A percentile compares a stretch with the other conserved stretches of the same genome.
These are phyloP conservation scores for Tillandsia fasciculata DNA, from an alignment of 176 grass and related monocot species.

Conservation along the genomic window DNA sequence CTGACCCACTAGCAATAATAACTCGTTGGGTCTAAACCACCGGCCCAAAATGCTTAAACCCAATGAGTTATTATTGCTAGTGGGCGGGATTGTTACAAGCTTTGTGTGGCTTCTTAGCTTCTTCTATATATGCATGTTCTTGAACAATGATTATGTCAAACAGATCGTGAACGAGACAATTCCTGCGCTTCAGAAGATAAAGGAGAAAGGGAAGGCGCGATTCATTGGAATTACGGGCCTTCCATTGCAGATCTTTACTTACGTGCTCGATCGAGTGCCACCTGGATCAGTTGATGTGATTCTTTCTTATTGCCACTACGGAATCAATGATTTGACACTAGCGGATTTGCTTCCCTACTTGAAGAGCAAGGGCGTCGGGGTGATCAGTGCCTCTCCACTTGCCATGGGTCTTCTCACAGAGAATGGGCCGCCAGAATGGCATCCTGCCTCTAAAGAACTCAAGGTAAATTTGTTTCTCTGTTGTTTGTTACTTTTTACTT, in stretches of 20 bases:
- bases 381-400: constrained; percentile 78
- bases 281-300: constrained; percentile 61
- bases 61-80: no score
- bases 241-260: constrained; percentile 49
- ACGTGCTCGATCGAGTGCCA: constrained; percentile 56
- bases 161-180: constrained; percentile 92
- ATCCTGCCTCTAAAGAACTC: constrained; percentile 57
- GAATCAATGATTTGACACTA: constrained; percentile 64
- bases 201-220: constrained; percentile 60
- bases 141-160: neutral
- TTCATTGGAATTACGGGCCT: constrained; percentile 82
- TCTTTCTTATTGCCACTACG: constrained; percentile 84
- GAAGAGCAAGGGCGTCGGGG: constrained; percentile 70
- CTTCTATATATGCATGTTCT: neutral
- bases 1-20: no score
- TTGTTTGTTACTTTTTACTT: no score
- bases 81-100: no score
- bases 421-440: constrained; percentile 70
- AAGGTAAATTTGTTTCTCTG: constrained; percentile 37
- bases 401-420: constrained; percentile 86
- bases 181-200: constrained; percentile 70
- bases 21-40: no score
- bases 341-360: constrained; percentile 74
- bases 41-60: no score
- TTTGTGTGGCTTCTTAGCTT: neutral